Evolutionary conservation across 148 eudicot genomes (phyloP).

Genomic region (Silene latifolia): DNA sequence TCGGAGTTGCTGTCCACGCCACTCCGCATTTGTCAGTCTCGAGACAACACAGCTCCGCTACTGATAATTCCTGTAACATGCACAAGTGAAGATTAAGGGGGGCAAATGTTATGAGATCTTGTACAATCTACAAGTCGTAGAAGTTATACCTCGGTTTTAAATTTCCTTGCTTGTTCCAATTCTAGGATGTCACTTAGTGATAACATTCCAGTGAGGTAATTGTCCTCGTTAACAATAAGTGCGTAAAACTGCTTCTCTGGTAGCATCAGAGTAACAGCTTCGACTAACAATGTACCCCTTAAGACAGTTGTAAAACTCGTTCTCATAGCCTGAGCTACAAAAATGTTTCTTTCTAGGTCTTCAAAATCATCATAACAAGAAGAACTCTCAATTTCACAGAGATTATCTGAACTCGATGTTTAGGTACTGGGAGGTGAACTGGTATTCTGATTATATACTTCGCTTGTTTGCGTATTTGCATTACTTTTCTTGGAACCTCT

Average conservation of each 20-base stretch:
- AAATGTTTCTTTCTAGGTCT: conserved; percentile 49
- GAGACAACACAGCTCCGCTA: conserved; percentile 47
- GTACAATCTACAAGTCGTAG: not conserved
- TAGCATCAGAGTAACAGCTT: conserved; percentile 68
- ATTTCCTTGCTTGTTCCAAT: conserved; percentile 37
- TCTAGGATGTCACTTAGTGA: conserved; percentile 57
- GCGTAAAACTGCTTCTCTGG: conserved; percentile 76
- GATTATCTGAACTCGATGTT: conserved; percentile 30
- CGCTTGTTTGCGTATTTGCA: too few relatives aligned
- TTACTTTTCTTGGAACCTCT: conserved; percentile 23
- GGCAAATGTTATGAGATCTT: not conserved
- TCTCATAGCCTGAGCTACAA: conserved; percentile 86
- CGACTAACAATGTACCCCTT: conserved; percentile 45
- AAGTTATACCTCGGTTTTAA: conserved; percentile 49
- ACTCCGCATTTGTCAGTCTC: conserved; percentile 32
- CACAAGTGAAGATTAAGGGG: not conserved
- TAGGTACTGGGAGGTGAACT: conserved; percentile 18
- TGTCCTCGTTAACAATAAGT: conserved; percentile 51
- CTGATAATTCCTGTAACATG: conserved; percentile 54
- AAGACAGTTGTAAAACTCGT: conserved; percentile 56
- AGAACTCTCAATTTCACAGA: conserved; percentile 64
- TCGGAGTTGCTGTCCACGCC: conserved; percentile 53
- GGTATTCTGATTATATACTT: too few relatives aligned
- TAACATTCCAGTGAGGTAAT: conserved; percentile 46
- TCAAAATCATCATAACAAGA: conserved; percentile 44